These are phyloP conservation scores for Candida ortonii DNA, from an alignment of 805 yeast genomes.

Conservation along the genomic window DNA sequence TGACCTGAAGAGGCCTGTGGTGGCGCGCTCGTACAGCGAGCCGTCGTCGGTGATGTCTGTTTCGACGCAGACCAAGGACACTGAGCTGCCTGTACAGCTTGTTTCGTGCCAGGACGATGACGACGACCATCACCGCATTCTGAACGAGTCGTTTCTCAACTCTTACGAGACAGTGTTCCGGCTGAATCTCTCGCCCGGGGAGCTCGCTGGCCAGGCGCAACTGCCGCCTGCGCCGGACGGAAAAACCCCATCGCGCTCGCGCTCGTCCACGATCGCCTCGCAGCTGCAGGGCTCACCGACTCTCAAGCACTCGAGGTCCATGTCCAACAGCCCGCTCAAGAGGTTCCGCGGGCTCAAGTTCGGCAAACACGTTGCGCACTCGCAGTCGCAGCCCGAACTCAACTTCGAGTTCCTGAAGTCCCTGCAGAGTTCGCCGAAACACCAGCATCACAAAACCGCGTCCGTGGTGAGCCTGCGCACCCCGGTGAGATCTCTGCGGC, in stretches of 20 bases:
- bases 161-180: constrained; percentile 15
- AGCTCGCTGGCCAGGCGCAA: neutral
- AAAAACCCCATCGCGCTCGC: constrained; percentile 1
- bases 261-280: constrained; percentile 7
- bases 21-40: constrained; percentile 21
- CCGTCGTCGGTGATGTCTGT: constrained; percentile 19
- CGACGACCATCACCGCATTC: constrained; percentile 6
- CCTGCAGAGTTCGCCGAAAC: constrained; percentile 29
- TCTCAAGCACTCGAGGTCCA: constrained; percentile 11
- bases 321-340: constrained; percentile 29
- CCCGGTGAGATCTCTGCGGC: constrained; percentile 10
- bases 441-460: constrained; percentile 17
- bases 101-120: neutral
- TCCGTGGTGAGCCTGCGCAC: constrained; percentile 20
- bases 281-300: constrained; percentile 3
- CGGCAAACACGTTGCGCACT: constrained; percentile 13
- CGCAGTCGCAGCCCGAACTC: constrained; percentile 24
- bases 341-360: constrained; percentile 25
- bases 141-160: constrained; percentile 12
- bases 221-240: too few relatives aligned
- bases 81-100: too few relatives aligned
- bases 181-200: constrained; percentile 9
- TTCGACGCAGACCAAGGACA: constrained; percentile 1
- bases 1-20: constrained; percentile 10
- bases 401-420: constrained; percentile 28